Base-by-base conservation (phyloP, 768 basidiomycete species). In the Tricholoma sp. region DNA sequence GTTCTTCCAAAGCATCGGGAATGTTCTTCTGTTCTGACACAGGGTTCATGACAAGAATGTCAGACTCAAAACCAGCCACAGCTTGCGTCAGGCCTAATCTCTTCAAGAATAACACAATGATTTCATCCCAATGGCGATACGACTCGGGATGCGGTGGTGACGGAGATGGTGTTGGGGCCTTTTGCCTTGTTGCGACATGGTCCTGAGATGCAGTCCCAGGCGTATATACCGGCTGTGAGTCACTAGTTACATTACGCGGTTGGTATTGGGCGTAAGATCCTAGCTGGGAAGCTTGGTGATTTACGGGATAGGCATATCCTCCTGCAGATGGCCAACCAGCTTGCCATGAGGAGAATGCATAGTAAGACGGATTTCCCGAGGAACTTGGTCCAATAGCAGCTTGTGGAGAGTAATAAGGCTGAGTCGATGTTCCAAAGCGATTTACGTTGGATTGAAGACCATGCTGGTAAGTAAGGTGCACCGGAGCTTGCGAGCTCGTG, bases 11-110 rank as follows among this genome's bases (percentile, higher is more conserved):
- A 3, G 87, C 87, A 0, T 65, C 71, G 9, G 83, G 81, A 6
- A 89, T 73, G n/a, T 71, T 75, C 57, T 75, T 72, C 35, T 74
- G 74, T 68, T 90, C 89, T 79, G 83, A 88, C 1, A 82, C 80
- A 0, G 76, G 66, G 59, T 83, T 90, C 72, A 90, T 68, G n/a
- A 88, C 78, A 4, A 90, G 65, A 72, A 90, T 79, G 63, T 91
- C 89, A n/a, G 76, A 69, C 61, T 88, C 83, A 49, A 91, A 82
- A 0, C 85, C 89, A 35, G 73, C 75, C 45, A 83, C 63, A 0
- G 86, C 76, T 63, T 89, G 84, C 1, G 70, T 75, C 19, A 90
- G 67, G 3, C 84, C 82, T 16, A 83, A 74, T 45, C 78, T 73
- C 12, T 69, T 65, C 59, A 90, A 65, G 57, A 90, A 90, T 7